Conservation (phyloP, 306 rosid species). For the Begonia masoniana region DNA sequence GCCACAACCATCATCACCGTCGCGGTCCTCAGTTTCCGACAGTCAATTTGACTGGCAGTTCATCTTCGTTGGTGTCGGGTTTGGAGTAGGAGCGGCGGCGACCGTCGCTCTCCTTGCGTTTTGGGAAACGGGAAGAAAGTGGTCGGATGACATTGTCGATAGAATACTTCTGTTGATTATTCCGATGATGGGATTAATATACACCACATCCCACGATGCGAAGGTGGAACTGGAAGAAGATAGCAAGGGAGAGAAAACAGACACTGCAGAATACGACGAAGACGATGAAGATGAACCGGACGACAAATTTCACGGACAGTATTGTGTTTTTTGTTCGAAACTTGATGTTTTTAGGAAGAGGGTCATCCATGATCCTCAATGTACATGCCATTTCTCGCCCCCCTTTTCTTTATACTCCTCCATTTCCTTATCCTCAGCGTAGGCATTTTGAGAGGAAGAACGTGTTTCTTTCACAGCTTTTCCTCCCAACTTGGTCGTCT, state of each 20-base stretch:
- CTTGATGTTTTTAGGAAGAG: constrained; percentile 29
- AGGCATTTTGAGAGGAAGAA: constrained; percentile 1
- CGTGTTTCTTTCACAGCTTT: too few species aligned
- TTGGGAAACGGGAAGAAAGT: constrained; percentile 59
- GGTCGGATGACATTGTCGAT: constrained; percentile 39
- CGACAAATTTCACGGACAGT: constrained; percentile 24
- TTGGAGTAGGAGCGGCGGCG: constrained; percentile 74
- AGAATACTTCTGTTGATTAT: constrained; percentile 39
- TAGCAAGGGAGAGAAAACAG: constrained; percentile 11
- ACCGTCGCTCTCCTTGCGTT: constrained; percentile 34
- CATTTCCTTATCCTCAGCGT: constrained; percentile 34
- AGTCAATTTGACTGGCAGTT: constrained; percentile 50
- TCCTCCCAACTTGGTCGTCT: too few species aligned
- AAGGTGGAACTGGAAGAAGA: constrained; percentile 24
- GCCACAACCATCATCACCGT: not conserved
- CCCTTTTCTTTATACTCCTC: constrained; percentile 29
- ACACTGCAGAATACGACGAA: constrained; percentile 6
- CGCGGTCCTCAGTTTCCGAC: not conserved
- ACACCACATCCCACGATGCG: constrained; percentile 22
- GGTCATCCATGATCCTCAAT: constrained; percentile 41
- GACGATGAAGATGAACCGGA: constrained; percentile 20
- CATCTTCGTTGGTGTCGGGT: constrained; percentile 54
- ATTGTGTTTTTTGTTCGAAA: constrained; percentile 67
- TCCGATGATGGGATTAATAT: constrained; percentile 39
- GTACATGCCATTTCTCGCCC: constrained; percentile 35